phyloP scores from a whole-genome alignment of 768 basidiomycete species.

The Suillus lakei region DNA sequence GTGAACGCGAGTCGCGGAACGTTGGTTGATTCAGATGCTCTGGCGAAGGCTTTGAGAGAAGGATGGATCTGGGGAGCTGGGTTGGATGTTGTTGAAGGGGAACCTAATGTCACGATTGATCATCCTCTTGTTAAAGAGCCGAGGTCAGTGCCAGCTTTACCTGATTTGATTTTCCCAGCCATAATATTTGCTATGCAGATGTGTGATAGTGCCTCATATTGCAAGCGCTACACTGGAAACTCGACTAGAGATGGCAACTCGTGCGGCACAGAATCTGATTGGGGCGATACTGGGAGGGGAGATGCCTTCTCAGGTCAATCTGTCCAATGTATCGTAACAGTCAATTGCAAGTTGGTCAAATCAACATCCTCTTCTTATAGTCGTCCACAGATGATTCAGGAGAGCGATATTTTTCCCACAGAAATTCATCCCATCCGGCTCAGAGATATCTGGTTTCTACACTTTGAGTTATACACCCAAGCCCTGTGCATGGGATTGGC shows the following conservation, averaged over 20 bases:
- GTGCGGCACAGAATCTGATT: conserved; percentile 69
- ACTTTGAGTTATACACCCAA: no score
- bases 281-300: conserved; percentile 49
- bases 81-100: conserved; percentile 92
- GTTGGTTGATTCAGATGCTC: conserved; percentile 87
- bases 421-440: neutral
- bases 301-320: conserved; percentile 48
- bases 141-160: conserved; percentile 44
- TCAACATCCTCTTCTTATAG: neutral
- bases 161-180: conserved; percentile 1
- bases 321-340: neutral
- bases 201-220: conserved; percentile 87
- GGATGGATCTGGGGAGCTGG: conserved; percentile 92
- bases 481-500: no score
- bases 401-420: neutral
- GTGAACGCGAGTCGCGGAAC: conserved; percentile 89
- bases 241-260: conserved; percentile 77
- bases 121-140: conserved; percentile 85
- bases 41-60: conserved; percentile 77
- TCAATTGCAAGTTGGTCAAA: neutral
- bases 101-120: conserved; percentile 72
- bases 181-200: conserved; percentile 45
- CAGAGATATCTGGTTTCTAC: neutral
- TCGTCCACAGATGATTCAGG: neutral
- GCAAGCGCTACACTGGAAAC: conserved; percentile 91